Evolutionary conservation across 1,139 yeast species (phyloP).

Genomic region (Blastobotrys apis): DNA sequence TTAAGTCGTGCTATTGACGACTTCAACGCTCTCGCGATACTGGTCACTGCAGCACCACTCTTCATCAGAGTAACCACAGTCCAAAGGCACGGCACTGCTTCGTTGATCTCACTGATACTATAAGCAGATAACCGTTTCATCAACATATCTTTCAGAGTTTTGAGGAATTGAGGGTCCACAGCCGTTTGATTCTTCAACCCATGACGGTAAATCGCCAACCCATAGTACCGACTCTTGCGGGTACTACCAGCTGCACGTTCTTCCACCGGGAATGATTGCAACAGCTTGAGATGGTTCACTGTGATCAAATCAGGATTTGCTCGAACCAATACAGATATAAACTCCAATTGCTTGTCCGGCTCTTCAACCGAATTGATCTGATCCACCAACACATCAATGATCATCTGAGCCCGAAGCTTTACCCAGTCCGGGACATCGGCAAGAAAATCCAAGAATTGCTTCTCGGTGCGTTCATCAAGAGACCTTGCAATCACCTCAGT

Average conservation of each 20-base stretch:
- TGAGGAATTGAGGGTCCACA: conserved; percentile 11
- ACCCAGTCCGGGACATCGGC: conserved; percentile 1
- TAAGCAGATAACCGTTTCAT: conserved; percentile 13
- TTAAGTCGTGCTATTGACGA: conserved; percentile 9
- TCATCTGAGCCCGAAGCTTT: conserved; percentile 3
- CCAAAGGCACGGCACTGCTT: conserved; percentile 17
- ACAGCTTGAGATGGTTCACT: conserved; percentile 8
- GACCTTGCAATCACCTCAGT: conserved; percentile 1
- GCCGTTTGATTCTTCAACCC: conserved; percentile 8
- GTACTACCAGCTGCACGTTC: conserved; percentile 8
- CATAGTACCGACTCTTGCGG: conserved; percentile 11
- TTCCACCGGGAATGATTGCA: conserved; percentile 13
- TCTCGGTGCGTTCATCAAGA: conserved; percentile 4
- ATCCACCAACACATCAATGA: conserved; percentile 12
- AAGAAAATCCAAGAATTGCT: conserved; percentile 2
- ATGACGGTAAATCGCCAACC: conserved; percentile 11
- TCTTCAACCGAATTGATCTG: conserved; percentile 3
- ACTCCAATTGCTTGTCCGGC: conserved; percentile 6
- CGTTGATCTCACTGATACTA: conserved; percentile 13
- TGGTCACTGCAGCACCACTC: background rate
- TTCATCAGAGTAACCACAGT: conserved; percentile 11
- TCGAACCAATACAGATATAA: conserved; percentile 9
- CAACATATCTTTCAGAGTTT: conserved; percentile 10
- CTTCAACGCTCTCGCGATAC: conserved; percentile 5
- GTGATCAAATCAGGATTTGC: conserved; percentile 11